Evolutionary conservation across 192 early-diverging fungal species (phyloP), one percentile per base, ranked within the genome.

Genomic region (Entomortierella lignicola): DNA sequence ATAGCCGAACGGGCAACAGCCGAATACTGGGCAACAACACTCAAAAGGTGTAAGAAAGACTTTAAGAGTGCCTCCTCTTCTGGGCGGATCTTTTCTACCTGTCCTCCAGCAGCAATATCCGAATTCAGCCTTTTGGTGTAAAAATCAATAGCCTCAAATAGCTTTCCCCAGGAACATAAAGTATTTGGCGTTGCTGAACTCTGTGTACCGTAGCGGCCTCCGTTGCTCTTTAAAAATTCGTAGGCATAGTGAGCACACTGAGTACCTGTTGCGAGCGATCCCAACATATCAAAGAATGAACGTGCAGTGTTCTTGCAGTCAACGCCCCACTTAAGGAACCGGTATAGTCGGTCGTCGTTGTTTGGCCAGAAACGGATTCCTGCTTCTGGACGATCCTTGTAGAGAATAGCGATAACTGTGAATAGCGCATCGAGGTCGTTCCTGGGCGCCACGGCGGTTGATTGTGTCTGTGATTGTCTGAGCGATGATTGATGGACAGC

Each of bases 281-380:
- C 87, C 18, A 99, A 82, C 85, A 96, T 92, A 64, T 95, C 87
- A 55, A 95, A 89, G 75, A 93, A 95, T 2, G 91, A 88, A 15
- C 88, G 84, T 7, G 90, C 82, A 70, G 91, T 90, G 8, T 87
- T 84, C 23, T 81, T 83, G 55, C 89, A 87, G 64, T 87, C 87
- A 0, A 85, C 71, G 17, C 84, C 85, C 91, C 91, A 93, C 55
- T 89, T 86, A 63, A 91, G 55, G 55, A 94, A 92, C 42, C 84
- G 80, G 12, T 86, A 80, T 52, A 90, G 77, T 21, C 91, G 81
- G 50, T 87, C 83, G 61, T 89, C 87, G 7, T 71, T 62, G 39
- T 56, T 82, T 27, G 69, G 52, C 93, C 93, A 94, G 82, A 92
- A 93, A 7, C 82, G 86, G 25, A 92, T 79, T 13, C 92, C 92